Evolutionary conservation across 768 basidiomycete genomes (phyloP).

Genomic region (Kwoniella europaea): DNA sequence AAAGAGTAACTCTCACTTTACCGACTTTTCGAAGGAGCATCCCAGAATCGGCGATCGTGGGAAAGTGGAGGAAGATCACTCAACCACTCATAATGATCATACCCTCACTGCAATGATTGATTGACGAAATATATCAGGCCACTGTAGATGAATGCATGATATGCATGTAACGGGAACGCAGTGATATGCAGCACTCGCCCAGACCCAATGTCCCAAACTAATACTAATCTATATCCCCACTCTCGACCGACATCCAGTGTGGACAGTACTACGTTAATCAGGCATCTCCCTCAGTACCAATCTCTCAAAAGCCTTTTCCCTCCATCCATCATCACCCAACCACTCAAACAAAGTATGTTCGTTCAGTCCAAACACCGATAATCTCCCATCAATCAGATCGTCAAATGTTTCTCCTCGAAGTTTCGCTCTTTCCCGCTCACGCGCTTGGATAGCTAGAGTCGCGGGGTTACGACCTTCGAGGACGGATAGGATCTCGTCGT

Average conservation of each 20-base stretch:
- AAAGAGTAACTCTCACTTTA: no score
- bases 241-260: not conserved
- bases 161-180: not conserved
- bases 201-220: no score
- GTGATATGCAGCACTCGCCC: no score
- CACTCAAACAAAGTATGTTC: slow-evolving; percentile 52
- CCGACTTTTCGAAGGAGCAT: no score
- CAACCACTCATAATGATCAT: no score
- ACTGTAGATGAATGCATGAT: no score
- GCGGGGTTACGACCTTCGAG: slow-evolving; percentile 54
- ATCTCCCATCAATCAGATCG: slow-evolving; percentile 50
- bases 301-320: slow-evolving; percentile 53
- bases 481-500: slow-evolving; percentile 52
- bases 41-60: no score
- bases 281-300: slow-evolving; percentile 55
- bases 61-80: no score
- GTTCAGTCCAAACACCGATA: slow-evolving; percentile 52
- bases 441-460: slow-evolving; percentile 45
- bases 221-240: no score
- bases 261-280: slow-evolving; percentile 34
- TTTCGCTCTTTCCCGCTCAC: slow-evolving; percentile 53
- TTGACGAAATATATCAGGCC: no score
- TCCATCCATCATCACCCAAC: slow-evolving; percentile 54
- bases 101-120: no score
- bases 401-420: slow-evolving; percentile 50